Percentiles rank a stretch among this genome's conserved stretches.
Conservation (phyloP, 225 moss, liverwort and hornwort genomes). For the Neckera pumila region DNA sequence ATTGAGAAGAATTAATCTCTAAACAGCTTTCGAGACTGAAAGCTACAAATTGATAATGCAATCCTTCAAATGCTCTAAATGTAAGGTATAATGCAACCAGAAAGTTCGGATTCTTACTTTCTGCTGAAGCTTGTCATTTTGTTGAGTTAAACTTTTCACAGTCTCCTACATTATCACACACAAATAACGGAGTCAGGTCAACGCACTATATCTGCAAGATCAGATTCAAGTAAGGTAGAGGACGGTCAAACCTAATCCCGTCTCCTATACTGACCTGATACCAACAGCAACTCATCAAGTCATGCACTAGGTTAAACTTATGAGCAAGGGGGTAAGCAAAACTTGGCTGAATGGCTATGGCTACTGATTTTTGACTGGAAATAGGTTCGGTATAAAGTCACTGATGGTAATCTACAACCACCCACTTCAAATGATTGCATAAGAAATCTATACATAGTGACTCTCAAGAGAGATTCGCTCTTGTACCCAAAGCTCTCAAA, state of each 20-base stretch:
- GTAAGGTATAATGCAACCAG: neutral
- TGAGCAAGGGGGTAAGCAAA: neutral
- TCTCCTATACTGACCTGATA: neutral
- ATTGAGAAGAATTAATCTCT: neutral
- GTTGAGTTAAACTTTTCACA: slow-evolving; percentile 1
- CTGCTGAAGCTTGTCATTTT: slow-evolving; percentile 13
- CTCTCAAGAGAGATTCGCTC: neutral
- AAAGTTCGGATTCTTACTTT: slow-evolving; percentile 6
- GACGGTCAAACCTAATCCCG: neutral
- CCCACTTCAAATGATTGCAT: neutral
- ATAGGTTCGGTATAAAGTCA: neutral
- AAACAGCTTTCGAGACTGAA: neutral
- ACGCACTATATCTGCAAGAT: neutral
- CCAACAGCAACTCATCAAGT: neutral
- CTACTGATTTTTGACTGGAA: neutral
- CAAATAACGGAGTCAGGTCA: neutral
- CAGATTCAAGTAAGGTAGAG: neutral
- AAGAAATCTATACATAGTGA: neutral
- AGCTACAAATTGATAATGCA: neutral
- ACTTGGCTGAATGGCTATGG: neutral
- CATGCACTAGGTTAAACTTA: neutral
- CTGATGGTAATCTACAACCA: neutral
- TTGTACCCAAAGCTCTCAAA: neutral
- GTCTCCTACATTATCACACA: slow-evolving; percentile 13
- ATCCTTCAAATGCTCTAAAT: neutral